Evolutionary conservation across 2,329 filamentous ascomycete species (phyloP).

Genomic region (Colletotrichum neosansevieriae): DNA sequence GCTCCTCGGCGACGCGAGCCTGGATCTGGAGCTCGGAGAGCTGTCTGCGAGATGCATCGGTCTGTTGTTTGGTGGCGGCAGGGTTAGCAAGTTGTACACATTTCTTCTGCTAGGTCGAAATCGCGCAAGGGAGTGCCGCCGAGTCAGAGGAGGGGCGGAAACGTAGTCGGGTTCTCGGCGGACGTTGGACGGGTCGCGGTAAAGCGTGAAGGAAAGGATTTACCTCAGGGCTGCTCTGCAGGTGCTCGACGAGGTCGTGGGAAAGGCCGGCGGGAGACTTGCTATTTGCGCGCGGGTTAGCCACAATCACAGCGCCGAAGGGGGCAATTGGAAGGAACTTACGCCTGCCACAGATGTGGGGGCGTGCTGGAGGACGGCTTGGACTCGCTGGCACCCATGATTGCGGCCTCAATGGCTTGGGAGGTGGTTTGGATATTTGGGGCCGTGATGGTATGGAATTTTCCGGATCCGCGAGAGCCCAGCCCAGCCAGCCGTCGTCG

Average conservation of each 20-base stretch:
- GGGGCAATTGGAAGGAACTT: slow-evolving; percentile 46
- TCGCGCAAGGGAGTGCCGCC: slow-evolving; percentile 2
- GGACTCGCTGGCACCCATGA: slow-evolving; percentile 69
- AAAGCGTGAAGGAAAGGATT: slow-evolving; percentile 39
- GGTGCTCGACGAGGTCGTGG: slow-evolving; percentile 82
- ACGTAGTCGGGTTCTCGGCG: background rate
- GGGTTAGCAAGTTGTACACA: slow-evolving; percentile 7
- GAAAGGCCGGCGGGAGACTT: slow-evolving; percentile 72
- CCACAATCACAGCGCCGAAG: background rate
- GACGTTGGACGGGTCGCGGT: background rate
- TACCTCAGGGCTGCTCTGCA: slow-evolving; percentile 91
- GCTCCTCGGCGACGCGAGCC: slow-evolving; percentile 85
- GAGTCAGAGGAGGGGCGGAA: background rate
- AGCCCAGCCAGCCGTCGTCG: slow-evolving; percentile 30
- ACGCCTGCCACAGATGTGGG: slow-evolving; percentile 68
- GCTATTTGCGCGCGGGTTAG: slow-evolving; percentile 46
- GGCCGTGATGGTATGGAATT: slow-evolving; percentile 42
- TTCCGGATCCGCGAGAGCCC: slow-evolving; percentile 37
- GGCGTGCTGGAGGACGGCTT: slow-evolving; percentile 60
- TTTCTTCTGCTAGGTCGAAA: background rate
- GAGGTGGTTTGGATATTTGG: slow-evolving; percentile 37
- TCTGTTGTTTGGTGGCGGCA: slow-evolving; percentile 64
- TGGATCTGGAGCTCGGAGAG: slow-evolving; percentile 89
- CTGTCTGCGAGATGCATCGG: slow-evolving; percentile 87
- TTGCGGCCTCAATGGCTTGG: slow-evolving; percentile 48